Base-by-base conservation (phyloP, 768 basidiomycete genomes). In the Mycena haematopus region DNA sequence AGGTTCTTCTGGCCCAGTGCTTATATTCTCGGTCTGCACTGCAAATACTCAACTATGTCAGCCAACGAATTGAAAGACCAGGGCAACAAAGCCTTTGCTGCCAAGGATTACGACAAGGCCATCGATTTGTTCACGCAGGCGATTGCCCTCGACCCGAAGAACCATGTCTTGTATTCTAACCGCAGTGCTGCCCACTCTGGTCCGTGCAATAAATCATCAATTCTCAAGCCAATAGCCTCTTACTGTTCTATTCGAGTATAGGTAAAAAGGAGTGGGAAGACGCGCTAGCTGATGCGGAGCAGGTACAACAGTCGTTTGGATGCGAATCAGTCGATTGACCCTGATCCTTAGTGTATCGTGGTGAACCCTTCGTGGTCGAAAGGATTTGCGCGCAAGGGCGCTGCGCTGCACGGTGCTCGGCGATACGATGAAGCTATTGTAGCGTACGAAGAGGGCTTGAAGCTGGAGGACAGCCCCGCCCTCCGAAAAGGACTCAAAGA, bases 61-160 rank as follows among this genome's bases (percentile, higher is more conserved):
- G 81, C 76, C 35, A 81, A 82, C 73, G 78, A 86, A 62, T 81
- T 97, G 67, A 98, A 98, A 80, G 92, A 93, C 72, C 87, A 87
- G 72, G 96, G 95, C 71, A 98, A 98, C 84, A 95, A 95, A 72
- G 95, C 96, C 22, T 98, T 98, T 78, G 82, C 91, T 40, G 93
- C 93, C 58, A 97, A 95, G 74, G 86, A 97, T 70, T 97, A 92
- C 78, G 89, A 93, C 79, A 87, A 83, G 69, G 95, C 96, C 8
- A 92, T 93, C 80, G 84, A 90, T 71, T 78, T 91, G 51, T 94
- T 93, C 76, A 82, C 86, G 5, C 83, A 93, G 71, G 96, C 92
- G 21, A 91, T 98, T 72, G 86, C 82, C 50, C 70, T 96, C 68
- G 95, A 97, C 76, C 80, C 90, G 2, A 80, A 79, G 38, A 96